These are phyloP conservation scores for Candida manassasensis DNA, from an alignment of 805 yeast species.

Conservation along the genomic window DNA sequence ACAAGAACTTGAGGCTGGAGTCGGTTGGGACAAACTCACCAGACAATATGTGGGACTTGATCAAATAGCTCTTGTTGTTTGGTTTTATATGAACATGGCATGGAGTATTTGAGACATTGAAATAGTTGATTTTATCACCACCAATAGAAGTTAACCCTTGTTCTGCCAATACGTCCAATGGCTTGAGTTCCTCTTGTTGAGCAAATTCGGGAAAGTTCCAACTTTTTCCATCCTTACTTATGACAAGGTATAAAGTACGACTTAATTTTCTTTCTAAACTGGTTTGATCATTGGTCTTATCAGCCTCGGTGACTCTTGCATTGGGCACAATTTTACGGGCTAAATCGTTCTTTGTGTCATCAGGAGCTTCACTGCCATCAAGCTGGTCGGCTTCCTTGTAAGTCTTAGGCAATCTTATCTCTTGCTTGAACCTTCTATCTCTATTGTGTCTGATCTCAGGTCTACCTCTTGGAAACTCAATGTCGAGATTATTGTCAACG, in stretches of 20 bases:
- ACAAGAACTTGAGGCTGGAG: slow-evolving; percentile 51
- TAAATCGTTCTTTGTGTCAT: slow-evolving; percentile 41
- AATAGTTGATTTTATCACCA: slow-evolving; percentile 72
- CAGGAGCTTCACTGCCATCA: slow-evolving; percentile 24
- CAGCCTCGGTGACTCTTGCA: slow-evolving; percentile 76
- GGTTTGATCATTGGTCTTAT: slow-evolving; percentile 51
- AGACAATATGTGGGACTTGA: slow-evolving; percentile 84
- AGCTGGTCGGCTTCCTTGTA: slow-evolving; percentile 35
- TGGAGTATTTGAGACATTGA: slow-evolving; percentile 90
- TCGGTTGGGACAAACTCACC: slow-evolving; percentile 58
- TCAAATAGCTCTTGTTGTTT: slow-evolving; percentile 54
- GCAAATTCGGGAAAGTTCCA: slow-evolving; percentile 85
- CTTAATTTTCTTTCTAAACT: slow-evolving; percentile 78
- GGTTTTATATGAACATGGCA: slow-evolving; percentile 50
- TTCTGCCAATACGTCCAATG: slow-evolving; percentile 72
- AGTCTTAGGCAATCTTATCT: slow-evolving; percentile 68
- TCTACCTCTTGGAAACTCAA: slow-evolving; percentile 74
- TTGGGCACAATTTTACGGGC: slow-evolving; percentile 66
- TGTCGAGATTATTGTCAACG: slow-evolving; percentile 63
- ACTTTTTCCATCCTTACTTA: slow-evolving; percentile 39
- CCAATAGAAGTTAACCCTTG: slow-evolving; percentile 67
- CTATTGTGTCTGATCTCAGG: slow-evolving; percentile 87
- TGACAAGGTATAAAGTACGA: slow-evolving; percentile 72
- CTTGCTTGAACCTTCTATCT: slow-evolving; percentile 82
- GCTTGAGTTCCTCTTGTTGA: slow-evolving; percentile 32